Conservation (phyloP, 176 grass and related monocot species). For the Carex cristatella region DNA sequence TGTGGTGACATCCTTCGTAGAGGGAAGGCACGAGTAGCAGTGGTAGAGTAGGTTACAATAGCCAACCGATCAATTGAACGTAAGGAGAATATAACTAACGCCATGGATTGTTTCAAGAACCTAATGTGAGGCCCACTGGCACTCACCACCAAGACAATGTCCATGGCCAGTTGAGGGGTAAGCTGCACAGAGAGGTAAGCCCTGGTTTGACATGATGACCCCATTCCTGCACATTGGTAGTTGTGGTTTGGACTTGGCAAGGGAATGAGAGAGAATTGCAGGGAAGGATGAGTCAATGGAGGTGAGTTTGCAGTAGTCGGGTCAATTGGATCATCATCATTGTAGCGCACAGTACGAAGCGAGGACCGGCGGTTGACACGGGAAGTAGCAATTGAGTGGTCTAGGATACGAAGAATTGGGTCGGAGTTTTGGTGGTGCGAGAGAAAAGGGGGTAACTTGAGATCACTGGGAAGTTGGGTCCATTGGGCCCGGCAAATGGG, state of each 20-base stretch:
- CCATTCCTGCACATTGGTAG: constrained; percentile 32
- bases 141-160: constrained; percentile 77
- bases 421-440: constrained; percentile 47
- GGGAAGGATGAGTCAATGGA: constrained; percentile 41
- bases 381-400: constrained; percentile 81
- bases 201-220: constrained; percentile 42
- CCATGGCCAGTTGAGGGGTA: constrained; percentile 64
- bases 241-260: constrained; percentile 30
- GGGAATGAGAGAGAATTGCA: constrained; percentile 53
- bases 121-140: constrained; percentile 82
- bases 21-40: constrained; percentile 77
- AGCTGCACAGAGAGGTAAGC: constrained; percentile 71
- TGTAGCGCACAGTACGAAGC: constrained; percentile 58
- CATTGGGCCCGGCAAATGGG: constrained; percentile 90
- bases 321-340: constrained; percentile 81
- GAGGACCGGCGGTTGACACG: constrained; percentile 84
- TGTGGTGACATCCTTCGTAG: constrained; percentile 77
- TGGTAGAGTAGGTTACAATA: constrained; percentile 83
- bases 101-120: constrained; percentile 86
- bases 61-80: constrained; percentile 64
- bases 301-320: constrained; percentile 23
- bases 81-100: constrained; percentile 81
- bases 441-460: constrained; percentile 52
- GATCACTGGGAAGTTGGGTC: constrained; percentile 72
- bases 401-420: constrained; percentile 87